Base-by-base conservation (phyloP, 2,329 filamentous ascomycete genomes). In the Cryphonectria parasitica region DNA sequence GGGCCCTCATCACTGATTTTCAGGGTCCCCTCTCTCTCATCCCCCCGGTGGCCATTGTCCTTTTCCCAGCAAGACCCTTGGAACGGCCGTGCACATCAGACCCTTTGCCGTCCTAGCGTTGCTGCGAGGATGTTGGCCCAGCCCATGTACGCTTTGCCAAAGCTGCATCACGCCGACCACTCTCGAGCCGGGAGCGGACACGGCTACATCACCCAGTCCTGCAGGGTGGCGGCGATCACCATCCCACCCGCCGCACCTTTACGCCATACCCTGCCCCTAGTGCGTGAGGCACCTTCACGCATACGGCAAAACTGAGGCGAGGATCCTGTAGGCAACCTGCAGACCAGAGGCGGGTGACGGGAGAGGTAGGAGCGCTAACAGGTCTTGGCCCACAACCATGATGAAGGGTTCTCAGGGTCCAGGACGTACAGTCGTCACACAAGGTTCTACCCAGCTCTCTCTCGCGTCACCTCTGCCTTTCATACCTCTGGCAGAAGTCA, bases 21-120 rank as follows among this genome's bases (percentile, higher is more conserved):
- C 75, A 76, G 75, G 74, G 74, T 76, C 74, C 75, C 75, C 73
- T 58, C 73, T 71, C 56, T 31, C 19, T n/a, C 45, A n/a, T 52
- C 2, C n/a, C 54, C 11, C 45, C 22, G 22, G 28, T 8, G 49
- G 45, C 39, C 64, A 10, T 56, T 61, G 61, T 28, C 25, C 52
- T 17, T 62, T 17, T 62, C 52, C 60, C 67, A 64, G 34, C 64
- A 56, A 6, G 6, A 64, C 22, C 54, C 54, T 56, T 56, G 39
- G 64, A 28, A 28, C 25, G 25, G 22, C 31, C 54, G 67, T 66
- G 71, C 66, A 68, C 69, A 72, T 71, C 66, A 68, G 71, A 28
- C 63, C 71, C 69, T 69, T 66, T 43, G 25, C 64, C 58, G 45
- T 52, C 66, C 43, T 71, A 71, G 69, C 60, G 66, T 69, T 45